Percentiles rank a stretch among this genome's conserved stretches.
Conservation (phyloP, 2,329 filamentous ascomycete species). For the Grosmannia penicillata region DNA sequence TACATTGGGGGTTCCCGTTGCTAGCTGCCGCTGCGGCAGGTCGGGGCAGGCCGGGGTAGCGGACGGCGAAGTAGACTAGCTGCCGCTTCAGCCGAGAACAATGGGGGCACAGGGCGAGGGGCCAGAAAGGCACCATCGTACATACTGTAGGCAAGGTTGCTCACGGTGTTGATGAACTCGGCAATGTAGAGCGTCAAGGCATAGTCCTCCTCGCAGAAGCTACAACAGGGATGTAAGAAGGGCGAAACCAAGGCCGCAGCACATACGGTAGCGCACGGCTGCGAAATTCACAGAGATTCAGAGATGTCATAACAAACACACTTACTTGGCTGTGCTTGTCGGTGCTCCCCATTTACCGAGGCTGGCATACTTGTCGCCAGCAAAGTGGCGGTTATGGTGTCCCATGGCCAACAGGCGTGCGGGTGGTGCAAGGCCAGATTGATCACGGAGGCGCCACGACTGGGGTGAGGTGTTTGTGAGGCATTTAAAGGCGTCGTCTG, state of each 20-base stretch:
- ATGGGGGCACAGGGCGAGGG: neutral
- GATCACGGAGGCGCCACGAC: neutral
- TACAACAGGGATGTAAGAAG: conserved; percentile 2
- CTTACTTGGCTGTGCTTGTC: conserved; percentile 18
- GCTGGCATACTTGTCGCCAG: conserved; percentile 13
- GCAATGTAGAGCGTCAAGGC: conserved; percentile 34
- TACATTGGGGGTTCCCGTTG: conserved; percentile 6
- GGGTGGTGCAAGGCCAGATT: neutral
- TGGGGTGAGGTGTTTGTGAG: too few species aligned
- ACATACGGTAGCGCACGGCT: neutral
- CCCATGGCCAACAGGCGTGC: conserved; percentile 10
- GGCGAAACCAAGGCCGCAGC: neutral
- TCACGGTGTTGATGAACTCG: conserved; percentile 37
- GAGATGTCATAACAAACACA: too few species aligned
- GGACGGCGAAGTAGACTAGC: conserved; percentile 26
- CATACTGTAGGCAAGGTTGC: conserved; percentile 32
- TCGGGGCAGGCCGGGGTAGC: conserved; percentile 19
- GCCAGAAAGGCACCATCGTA: neutral
- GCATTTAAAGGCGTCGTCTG: too few species aligned
- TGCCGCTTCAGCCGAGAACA: neutral
- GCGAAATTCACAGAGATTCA: too few species aligned
- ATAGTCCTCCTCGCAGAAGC: conserved; percentile 33
- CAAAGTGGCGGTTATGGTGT: conserved; percentile 15
- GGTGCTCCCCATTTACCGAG: conserved; percentile 16
- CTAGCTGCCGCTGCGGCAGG: conserved; percentile 10